phyloP scores from a whole-genome alignment of 306 rosid genomes.

The Echinosophora koreensis region DNA sequence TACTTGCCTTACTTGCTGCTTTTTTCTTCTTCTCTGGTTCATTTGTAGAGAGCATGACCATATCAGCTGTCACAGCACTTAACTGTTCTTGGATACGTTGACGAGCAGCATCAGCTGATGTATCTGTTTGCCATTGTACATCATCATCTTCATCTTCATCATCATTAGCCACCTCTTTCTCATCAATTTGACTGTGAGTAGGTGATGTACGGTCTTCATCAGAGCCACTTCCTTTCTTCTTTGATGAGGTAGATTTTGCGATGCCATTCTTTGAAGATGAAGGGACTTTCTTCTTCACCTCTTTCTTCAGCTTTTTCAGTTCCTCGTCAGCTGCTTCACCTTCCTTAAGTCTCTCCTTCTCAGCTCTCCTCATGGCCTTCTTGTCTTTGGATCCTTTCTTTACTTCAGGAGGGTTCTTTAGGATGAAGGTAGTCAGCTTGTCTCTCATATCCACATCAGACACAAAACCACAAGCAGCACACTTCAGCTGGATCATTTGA shows the following conservation, averaged over 20 bases:
- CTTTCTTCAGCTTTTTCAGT: slow-evolving; percentile 68
- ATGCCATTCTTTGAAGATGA: slow-evolving; percentile 56
- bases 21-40: slow-evolving; percentile 58
- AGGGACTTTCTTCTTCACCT: slow-evolving; percentile 71
- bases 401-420: slow-evolving; percentile 82
- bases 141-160: slow-evolving; percentile 53
- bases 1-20: slow-evolving; percentile 19
- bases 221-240: slow-evolving; percentile 66
- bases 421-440: slow-evolving; percentile 79
- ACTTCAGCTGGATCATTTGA: slow-evolving; percentile 78
- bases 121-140: slow-evolving; percentile 81
- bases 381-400: slow-evolving; percentile 78
- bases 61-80: slow-evolving; percentile 76
- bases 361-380: slow-evolving; percentile 89
- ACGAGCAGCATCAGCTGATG: slow-evolving; percentile 74
- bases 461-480: slow-evolving; percentile 85
- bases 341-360: slow-evolving; percentile 81
- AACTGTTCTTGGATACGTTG: slow-evolving; percentile 82
- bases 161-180: slow-evolving; percentile 52
- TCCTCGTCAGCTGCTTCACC: slow-evolving; percentile 87
- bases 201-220: slow-evolving; percentile 76
- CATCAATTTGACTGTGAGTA: slow-evolving; percentile 58
- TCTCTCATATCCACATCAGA: slow-evolving; percentile 90
- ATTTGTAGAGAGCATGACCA: slow-evolving; percentile 78
- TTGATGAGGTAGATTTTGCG: slow-evolving; percentile 47